phyloP scores from a whole-genome alignment of 139 green algal genomes.

The Picochlorum sp. region DNA sequence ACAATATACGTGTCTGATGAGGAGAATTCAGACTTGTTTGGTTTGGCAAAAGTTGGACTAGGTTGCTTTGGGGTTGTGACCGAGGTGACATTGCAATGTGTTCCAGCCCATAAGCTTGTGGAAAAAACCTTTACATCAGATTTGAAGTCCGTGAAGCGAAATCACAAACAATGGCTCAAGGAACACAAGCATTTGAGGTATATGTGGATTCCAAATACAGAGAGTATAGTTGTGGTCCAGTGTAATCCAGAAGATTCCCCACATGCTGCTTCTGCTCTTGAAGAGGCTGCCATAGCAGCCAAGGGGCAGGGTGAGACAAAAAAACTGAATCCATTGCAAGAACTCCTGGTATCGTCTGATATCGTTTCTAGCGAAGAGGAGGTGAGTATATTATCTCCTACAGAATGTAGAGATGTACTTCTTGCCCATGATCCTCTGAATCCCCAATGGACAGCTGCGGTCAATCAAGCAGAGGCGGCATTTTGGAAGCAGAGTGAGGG shows the following conservation, averaged over 20 bases:
- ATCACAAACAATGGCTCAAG: conserved; percentile 57
- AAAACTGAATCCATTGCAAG: too few relatives aligned
- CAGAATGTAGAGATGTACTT: conserved; percentile 76
- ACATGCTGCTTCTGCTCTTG: conserved; percentile 4
- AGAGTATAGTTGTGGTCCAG: conserved; percentile 68
- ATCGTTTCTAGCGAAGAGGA: background rate
- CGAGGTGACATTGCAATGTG: conserved; percentile 75
- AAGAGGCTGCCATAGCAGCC: conserved; percentile 1
- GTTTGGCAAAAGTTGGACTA: conserved; percentile 64
- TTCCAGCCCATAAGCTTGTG: conserved; percentile 42
- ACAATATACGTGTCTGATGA: conserved; percentile 39
- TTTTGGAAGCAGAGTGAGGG: conserved; percentile 62
- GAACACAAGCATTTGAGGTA: conserved; percentile 81
- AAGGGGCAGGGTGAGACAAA: background rate
- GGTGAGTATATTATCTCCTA: conserved; percentile 27
- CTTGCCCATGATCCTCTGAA: conserved; percentile 60
- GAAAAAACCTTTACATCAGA: conserved; percentile 71
- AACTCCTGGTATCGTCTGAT: too few relatives aligned
- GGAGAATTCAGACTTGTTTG: conserved; percentile 64
- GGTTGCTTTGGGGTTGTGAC: conserved; percentile 80
- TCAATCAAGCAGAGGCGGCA: conserved; percentile 85
- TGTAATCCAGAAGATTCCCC: background rate
- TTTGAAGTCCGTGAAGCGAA: conserved; percentile 40
- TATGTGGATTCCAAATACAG: conserved; percentile 97
- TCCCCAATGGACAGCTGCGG: conserved; percentile 51